A percentile compares a stretch with the other conserved stretches of the same genome.
These are phyloP conservation scores for Suillus decipiens DNA, from an alignment of 768 basidiomycete genomes.

Conservation along the genomic window DNA sequence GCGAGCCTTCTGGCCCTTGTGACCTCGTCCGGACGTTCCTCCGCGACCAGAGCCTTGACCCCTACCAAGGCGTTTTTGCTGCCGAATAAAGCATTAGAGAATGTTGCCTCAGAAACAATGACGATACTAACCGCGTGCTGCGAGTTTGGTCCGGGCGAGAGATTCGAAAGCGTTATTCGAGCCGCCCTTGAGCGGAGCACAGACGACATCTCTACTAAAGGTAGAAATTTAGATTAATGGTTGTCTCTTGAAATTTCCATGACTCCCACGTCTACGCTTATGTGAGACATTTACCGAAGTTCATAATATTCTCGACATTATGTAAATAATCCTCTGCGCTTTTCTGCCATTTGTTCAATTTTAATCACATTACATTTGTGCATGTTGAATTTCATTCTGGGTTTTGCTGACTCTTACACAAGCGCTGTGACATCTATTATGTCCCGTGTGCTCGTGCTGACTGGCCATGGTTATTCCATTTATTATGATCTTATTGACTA, in stretches of 20 bases:
- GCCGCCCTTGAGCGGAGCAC: constrained; percentile 32
- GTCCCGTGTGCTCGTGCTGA: no score
- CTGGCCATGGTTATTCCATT: no score
- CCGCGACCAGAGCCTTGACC: constrained; percentile 92
- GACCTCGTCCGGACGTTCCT: constrained; percentile 89
- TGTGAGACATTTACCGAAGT: no score
- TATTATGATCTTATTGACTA: no score
- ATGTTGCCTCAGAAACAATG: background rate
- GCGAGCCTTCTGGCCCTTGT: constrained; percentile 95
- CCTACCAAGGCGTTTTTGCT: constrained; percentile 95
- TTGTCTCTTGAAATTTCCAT: background rate
- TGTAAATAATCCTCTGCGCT: no score
- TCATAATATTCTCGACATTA: no score
- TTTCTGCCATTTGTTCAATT: no score
- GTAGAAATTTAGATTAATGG: background rate
- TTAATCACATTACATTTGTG: no score
- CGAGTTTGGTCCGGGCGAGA: constrained; percentile 70
- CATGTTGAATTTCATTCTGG: no score
- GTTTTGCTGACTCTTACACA: no score
- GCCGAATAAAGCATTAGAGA: constrained; percentile 16
- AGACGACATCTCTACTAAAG: constrained; percentile 35
- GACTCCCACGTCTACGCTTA: no score
- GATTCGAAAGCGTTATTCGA: constrained; percentile 66
- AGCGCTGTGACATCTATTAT: no score
- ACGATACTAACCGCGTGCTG: constrained; percentile 56